Base-by-base conservation (phyloP, 1,139 yeast genomes). In the Nadsonia starkeyi-henricii region DNA sequence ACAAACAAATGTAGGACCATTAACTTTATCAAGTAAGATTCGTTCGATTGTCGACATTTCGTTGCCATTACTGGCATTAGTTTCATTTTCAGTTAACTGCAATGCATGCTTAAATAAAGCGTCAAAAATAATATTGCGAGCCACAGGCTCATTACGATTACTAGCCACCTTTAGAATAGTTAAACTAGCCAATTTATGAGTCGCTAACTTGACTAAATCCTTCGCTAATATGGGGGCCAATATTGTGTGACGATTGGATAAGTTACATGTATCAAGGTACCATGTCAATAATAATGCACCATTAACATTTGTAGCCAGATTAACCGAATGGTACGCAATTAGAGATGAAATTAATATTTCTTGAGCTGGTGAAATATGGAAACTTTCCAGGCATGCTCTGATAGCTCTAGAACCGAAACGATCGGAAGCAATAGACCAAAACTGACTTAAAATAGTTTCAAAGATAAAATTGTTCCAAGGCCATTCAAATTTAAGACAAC, bases 401-500 rank as follows among this genome's bases (percentile, higher is more conserved):
- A 89, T 81, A 36, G 97, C 95, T 57, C 98, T 75, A 1, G 97
- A 91, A 45, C 98, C 99, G 64, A 85, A 91, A 58, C 98, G 74
- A 49, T 93, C 94, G 57, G 78, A 85, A 50, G 94, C 82, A 55
- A 91, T 82, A 50, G 79, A 81, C 73, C 86, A 71, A 59, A 91
- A 88, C 56, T 83, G 79, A 46, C 85, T 78, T 53, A 86, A 67
- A 61, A 89, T 79, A 17, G 86, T 77, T 64, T 91, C 96, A 63
- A 86, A 84, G 44, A 91, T 84, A 62, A 89, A 91, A 60, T 85
- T 89, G 62, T 85, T 85, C 75, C 81, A 86, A 1, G 95, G 95
- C 3, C 82, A 68, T 0, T 91, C 94, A 67, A 88, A 91, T 61
- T 85, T 85, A 55, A 88, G 74, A 58, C 96, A 93, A 49, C 96